Percentiles rank a stretch among this genome's conserved stretches.
phyloP scores from a whole-genome alignment of 176 grass and related monocot genomes.

The Rhynchospora pubera region DNA sequence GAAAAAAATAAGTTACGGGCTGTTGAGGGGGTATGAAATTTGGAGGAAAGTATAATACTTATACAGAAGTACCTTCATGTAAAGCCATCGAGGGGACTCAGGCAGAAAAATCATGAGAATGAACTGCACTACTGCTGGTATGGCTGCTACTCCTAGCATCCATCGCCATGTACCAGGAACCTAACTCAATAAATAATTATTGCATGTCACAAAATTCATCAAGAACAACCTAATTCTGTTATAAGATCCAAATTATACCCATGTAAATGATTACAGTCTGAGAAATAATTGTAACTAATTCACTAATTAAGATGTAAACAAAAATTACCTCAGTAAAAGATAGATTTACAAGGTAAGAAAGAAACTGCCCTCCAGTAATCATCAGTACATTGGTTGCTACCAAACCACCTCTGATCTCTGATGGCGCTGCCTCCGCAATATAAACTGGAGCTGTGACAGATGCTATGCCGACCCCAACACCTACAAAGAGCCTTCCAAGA shows the following conservation, averaged over 20 bases:
- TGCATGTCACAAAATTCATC: conserved; percentile 18
- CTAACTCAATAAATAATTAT: conserved; percentile 34
- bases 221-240: background rate
- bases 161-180: conserved; percentile 96
- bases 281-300: background rate
- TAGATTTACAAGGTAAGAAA: conserved; percentile 95
- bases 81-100: conserved; percentile 97
- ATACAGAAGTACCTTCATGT: conserved; percentile 48
- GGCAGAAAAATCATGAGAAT: conserved; percentile 82
- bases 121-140: conserved; percentile 86
- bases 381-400: conserved; percentile 85
- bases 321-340: conserved; percentile 74
- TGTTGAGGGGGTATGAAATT: too few species aligned
- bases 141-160: conserved; percentile 89
- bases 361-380: conserved; percentile 93
- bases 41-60: too few species aligned
- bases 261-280: background rate
- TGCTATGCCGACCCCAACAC: conserved; percentile 72
- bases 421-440: conserved; percentile 83
- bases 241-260: background rate
- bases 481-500: conserved; percentile 70
- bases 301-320: too few species aligned
- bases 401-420: conserved; percentile 84
- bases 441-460: conserved; percentile 89
- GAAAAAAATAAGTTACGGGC: too few species aligned